A percentile compares a stretch with the other conserved stretches of the same genome.
These are phyloP conservation scores for Berberis thunbergii DNA, from an alignment of 164 flowering plant species.

Conservation along the genomic window DNA sequence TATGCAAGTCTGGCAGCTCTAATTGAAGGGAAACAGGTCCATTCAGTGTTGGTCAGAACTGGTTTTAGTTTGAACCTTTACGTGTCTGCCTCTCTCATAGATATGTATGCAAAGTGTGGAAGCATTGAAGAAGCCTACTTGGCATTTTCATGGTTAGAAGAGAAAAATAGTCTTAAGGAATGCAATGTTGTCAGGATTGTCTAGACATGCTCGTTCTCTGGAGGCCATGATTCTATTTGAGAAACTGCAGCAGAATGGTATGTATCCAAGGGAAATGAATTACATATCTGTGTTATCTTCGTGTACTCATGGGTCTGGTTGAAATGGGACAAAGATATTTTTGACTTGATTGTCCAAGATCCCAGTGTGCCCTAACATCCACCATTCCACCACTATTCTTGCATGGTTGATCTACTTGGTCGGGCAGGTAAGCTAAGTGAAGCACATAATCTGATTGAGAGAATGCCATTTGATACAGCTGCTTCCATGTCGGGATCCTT, in stretches of 20 bases:
- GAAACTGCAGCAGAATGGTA: conserved; percentile 72
- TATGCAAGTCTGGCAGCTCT: conserved; percentile 67
- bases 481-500: conserved; percentile 87
- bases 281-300: conserved; percentile 65
- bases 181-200: conserved; percentile 76
- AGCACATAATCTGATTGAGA: conserved; percentile 44
- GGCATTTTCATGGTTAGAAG: conserved; percentile 35
- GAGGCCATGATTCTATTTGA: conserved; percentile 70
- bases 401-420: conserved; percentile 82
- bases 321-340: conserved; percentile 43
- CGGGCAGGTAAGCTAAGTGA: conserved; percentile 53
- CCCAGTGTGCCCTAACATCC: conserved; percentile 37
- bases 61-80: conserved; percentile 46
- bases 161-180: conserved; percentile 64
- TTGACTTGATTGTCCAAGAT: conserved; percentile 40
- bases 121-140: conserved; percentile 48
- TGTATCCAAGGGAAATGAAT: conserved; percentile 58
- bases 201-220: conserved; percentile 49
- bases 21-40: conserved; percentile 73
- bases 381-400: conserved; percentile 44
- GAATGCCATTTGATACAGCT: conserved; percentile 61
- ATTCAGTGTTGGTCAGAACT: conserved; percentile 38
- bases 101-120: conserved; percentile 87
- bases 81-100: conserved; percentile 62
- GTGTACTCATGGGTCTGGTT: conserved; percentile 66